Percentiles rank a stretch among this genome's conserved stretches.
Conservation (phyloP, 1,284 basidiomycete species). For the Cutaneotrichosporon arboriforme region DNA sequence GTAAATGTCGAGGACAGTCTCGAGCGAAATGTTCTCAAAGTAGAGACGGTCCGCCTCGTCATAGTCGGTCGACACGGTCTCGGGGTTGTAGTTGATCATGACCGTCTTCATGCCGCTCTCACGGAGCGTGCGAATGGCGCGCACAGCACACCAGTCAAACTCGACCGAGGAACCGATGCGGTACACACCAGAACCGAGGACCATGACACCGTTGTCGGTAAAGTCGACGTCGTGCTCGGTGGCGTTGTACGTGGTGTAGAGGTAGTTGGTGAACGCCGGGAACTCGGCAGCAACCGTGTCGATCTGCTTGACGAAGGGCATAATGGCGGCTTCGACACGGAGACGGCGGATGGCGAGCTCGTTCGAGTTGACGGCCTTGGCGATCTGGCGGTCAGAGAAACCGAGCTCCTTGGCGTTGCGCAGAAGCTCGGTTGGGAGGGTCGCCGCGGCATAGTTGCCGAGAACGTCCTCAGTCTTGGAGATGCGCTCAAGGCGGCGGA, state of each 20-base stretch:
- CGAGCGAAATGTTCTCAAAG: slow-evolving; percentile 97
- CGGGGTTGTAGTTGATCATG: slow-evolving; percentile 99
- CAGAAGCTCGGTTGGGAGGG: slow-evolving; percentile 62
- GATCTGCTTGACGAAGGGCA: slow-evolving; percentile 96
- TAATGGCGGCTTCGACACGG: slow-evolving; percentile 75
- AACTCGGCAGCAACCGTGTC: slow-evolving; percentile 98
- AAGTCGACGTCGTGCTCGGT: slow-evolving; percentile 86
- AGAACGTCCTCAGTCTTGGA: slow-evolving; percentile 71
- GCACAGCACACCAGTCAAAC: slow-evolving; percentile 99
- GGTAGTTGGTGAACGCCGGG: slow-evolving; percentile 97
- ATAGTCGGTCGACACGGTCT: slow-evolving; percentile 98
- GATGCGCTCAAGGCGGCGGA: slow-evolving; percentile 79
- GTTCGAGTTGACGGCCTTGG: slow-evolving; percentile 62
- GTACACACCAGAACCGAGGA: slow-evolving; percentile 96
- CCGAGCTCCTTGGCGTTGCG: slow-evolving; percentile 89
- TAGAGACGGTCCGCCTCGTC: slow-evolving; percentile 97
- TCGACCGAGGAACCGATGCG: slow-evolving; percentile 98
- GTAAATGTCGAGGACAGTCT: slow-evolving; percentile 96
- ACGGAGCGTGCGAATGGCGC: slow-evolving; percentile 90
- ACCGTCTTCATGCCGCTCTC: slow-evolving; percentile 91
- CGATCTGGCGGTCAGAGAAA: slow-evolving; percentile 90
- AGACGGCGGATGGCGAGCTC: slow-evolving; percentile 60
- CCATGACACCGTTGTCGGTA: slow-evolving; percentile 89
- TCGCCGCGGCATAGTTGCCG: slow-evolving; percentile 61
- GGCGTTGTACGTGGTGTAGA: slow-evolving; percentile 97